These are phyloP conservation scores for Phalaenopsis aphrodite DNA, from an alignment of 106 monocot genomes.

Conservation along the genomic window DNA sequence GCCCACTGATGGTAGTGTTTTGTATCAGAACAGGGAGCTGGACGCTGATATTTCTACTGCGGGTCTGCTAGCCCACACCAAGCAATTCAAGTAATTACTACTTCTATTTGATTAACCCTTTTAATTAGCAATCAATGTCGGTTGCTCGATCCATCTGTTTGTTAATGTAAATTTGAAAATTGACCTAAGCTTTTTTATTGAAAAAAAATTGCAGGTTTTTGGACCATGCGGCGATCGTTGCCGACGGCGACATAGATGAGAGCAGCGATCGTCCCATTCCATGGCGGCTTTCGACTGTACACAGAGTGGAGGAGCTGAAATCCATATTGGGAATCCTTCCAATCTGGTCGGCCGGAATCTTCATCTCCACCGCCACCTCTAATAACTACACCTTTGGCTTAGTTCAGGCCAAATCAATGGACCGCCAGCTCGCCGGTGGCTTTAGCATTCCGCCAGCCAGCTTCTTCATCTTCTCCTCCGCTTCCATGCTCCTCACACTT, in stretches of 20 bases:
- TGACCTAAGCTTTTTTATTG: not conserved
- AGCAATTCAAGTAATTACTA: constrained; percentile 22
- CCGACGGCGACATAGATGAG: constrained; percentile 26
- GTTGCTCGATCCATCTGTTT: not conserved
- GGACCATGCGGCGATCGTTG: constrained; percentile 43
- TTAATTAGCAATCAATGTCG: too few species aligned
- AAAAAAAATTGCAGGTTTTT: constrained; percentile 33
- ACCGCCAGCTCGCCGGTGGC: constrained; percentile 36
- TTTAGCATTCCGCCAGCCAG: constrained; percentile 53
- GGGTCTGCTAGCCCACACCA: constrained; percentile 40
- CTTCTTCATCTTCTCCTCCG: constrained; percentile 38
- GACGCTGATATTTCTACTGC: constrained; percentile 45
- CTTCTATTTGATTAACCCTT: too few species aligned
- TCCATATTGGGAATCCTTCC: constrained; percentile 58
- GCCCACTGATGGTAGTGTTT: constrained; percentile 11
- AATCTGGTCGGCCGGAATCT: constrained; percentile 46
- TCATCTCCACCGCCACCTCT: constrained; percentile 29
- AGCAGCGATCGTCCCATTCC: constrained; percentile 15
- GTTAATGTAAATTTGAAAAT: not conserved
- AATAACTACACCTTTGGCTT: constrained; percentile 59
- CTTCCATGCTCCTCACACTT: constrained; percentile 33
- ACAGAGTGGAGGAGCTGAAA: constrained; percentile 65
- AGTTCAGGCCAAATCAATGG: constrained; percentile 56
- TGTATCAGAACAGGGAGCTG: constrained; percentile 52
- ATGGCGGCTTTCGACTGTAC: constrained; percentile 53